A percentile compares a stretch with the other conserved stretches of the same genome.
phyloP scores from a whole-genome alignment of 148 eudicot genomes.

The Salicornia ramosissima region DNA sequence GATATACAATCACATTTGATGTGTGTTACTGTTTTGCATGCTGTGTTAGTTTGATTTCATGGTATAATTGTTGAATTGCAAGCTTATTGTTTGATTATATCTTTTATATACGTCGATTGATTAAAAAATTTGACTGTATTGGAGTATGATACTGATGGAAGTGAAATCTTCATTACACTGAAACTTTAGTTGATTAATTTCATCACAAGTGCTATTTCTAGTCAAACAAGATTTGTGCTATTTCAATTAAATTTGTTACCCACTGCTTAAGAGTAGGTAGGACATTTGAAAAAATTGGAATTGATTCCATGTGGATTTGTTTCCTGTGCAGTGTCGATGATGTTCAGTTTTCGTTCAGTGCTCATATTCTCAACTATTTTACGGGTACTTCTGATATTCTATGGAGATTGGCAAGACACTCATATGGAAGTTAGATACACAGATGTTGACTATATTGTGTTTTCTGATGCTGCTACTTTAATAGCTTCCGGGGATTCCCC shows the following conservation, averaged over 20 bases:
- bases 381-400: constrained; percentile 59
- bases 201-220: too few relatives aligned
- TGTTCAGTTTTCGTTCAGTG: constrained; percentile 47
- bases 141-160: too few relatives aligned
- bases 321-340: constrained; percentile 3
- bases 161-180: too few relatives aligned
- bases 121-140: too few relatives aligned
- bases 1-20: too few relatives aligned
- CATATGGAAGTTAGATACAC: constrained; percentile 96
- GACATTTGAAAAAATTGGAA: neutral
- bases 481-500: constrained; percentile 74
- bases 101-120: too few relatives aligned
- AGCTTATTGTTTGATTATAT: too few relatives aligned
- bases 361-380: constrained; percentile 60
- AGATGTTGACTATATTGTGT: constrained; percentile 86
- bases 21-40: too few relatives aligned
- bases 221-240: too few relatives aligned
- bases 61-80: neutral
- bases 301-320: neutral
- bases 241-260: neutral
- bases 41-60: too few relatives aligned
- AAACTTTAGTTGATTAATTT: too few relatives aligned
- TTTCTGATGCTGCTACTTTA: constrained; percentile 93
- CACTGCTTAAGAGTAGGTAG: neutral
- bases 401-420: constrained; percentile 96